Evolutionary conservation across 1,139 yeast genomes (phyloP), one percentile per base, ranked within the genome.

Genomic region (Pichia sp.): DNA sequence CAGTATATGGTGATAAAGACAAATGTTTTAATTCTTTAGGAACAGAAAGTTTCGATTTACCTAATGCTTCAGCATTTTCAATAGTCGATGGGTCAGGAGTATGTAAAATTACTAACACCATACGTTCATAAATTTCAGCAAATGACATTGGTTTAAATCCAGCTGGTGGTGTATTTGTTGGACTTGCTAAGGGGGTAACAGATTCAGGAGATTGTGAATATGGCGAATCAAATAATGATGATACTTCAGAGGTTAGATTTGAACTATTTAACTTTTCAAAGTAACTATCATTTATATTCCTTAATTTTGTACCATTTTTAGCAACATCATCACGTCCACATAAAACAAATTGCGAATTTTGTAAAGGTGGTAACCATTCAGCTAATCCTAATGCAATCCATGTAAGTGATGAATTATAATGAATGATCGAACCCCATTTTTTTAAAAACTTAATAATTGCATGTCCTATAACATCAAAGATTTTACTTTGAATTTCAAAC

Each of bases 301-400:
- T 68, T 27, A 61, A 47, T 39, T 59, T 59, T 1, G 62, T 58
- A 23, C 64, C 63, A 42, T 59, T 59, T 41, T 56, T 59, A 13
- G 63, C 60, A 39, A 58, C 48, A 41, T 59, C 60, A 44, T 60
- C 68, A 40, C 63, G 55, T 5, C 70, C 70, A 51, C 67, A 58
- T 8, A 66, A 47, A 3, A 66, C 69, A 49, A 57, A 63, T 39
- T 60, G 61, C 2, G 68, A 62, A 37, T 56, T 52, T 5, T 41
- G 38, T 15, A 69, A 53, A 1, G 87, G 85, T 7, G 95, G 93
- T 28, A 82, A 73, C 95, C 95, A 87, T 60, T 87, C 95, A 2
- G 95, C 93, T 40, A 89, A 65, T 9, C 88, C 88, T 34, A 86
- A 65, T 0, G 95, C 96, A 19, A 85, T 76, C 95, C 96, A 88